A percentile compares a stretch with the other conserved stretches of the same genome.
Conservation (phyloP, 148 eudicot species). For the Rhododendron ferrugineum region DNA sequence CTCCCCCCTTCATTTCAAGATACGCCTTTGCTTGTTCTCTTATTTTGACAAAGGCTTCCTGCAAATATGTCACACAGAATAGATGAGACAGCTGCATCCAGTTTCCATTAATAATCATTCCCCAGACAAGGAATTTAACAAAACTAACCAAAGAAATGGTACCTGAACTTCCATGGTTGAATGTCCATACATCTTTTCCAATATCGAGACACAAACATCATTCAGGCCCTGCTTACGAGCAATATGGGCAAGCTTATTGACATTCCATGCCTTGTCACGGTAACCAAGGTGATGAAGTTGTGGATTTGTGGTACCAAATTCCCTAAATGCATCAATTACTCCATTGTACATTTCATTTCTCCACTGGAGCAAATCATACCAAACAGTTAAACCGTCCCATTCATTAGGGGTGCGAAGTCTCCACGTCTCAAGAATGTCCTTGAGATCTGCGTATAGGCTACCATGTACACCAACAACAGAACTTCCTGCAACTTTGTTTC, state of each 20-base stretch:
- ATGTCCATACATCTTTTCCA: constrained; percentile 98
- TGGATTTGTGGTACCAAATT: constrained; percentile 64
- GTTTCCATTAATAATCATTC: no score
- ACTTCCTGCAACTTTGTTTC: constrained; percentile 64
- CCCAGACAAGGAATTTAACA: not conserved
- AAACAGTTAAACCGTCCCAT: constrained; percentile 94
- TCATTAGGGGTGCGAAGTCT: constrained; percentile 96
- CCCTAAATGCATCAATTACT: constrained; percentile 94
- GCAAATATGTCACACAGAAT: constrained; percentile 22
- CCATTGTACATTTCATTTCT: constrained; percentile 95
- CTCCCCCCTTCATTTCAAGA: constrained; percentile 85
- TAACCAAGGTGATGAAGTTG: constrained; percentile 96
- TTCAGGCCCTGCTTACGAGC: constrained; percentile 87
- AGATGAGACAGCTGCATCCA: constrained; percentile 14
- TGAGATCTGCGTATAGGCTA: constrained; percentile 78
- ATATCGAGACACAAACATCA: constrained; percentile 90
- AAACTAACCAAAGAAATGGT: constrained; percentile 9
- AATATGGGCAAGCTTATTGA: constrained; percentile 92
- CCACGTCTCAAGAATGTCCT: constrained; percentile 99
- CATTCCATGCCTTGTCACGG: constrained; percentile 99
- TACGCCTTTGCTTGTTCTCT: constrained; percentile 97
- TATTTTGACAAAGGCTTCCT: constrained; percentile 96
- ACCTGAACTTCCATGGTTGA: constrained; percentile 99
- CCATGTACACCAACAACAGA: constrained; percentile 68
- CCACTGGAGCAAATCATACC: constrained; percentile 99